A percentile compares a stretch with the other conserved stretches of the same genome.
Evolutionary conservation across 2,329 filamentous ascomycete species (phyloP).

Genomic region (Neophaeococcomyces mojaviensis): DNA sequence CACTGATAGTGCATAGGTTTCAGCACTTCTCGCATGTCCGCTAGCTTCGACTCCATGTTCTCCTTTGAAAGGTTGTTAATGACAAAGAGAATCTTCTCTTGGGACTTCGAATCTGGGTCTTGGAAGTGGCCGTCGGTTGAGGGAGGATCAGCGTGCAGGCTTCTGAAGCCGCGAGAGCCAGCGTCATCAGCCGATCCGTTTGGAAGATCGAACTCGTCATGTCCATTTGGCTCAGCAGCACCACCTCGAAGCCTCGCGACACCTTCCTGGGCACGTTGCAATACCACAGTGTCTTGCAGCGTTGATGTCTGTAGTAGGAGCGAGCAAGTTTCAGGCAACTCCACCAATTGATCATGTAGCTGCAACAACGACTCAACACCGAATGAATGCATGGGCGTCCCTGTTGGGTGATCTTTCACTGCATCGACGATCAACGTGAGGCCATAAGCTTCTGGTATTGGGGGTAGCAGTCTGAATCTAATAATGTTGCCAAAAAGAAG

Average conservation of each 20-base stretch:
- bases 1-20: conserved; percentile 81
- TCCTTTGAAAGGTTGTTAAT: conserved; percentile 92
- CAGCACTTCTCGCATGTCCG: conserved; percentile 70
- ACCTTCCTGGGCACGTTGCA: conserved; percentile 75
- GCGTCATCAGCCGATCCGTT: conserved; percentile 65
- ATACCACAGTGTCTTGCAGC: conserved; percentile 77
- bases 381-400: conserved; percentile 96
- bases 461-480: conserved; percentile 82
- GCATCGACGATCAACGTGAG: conserved; percentile 97
- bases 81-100: conserved; percentile 91
- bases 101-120: conserved; percentile 74
- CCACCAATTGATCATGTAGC: conserved; percentile 69
- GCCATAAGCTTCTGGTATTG: conserved; percentile 86
- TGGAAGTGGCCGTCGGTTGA: conserved; percentile 60
- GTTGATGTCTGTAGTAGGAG: conserved; percentile 74
- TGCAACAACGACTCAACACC: conserved; percentile 91
- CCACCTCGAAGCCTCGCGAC: conserved; percentile 35
- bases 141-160: conserved; percentile 68
- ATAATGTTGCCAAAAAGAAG: conserved; percentile 96
- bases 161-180: conserved; percentile 57
- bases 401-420: conserved; percentile 72
- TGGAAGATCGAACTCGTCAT: conserved; percentile 48
- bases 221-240: conserved; percentile 45
- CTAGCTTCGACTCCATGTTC: conserved; percentile 76
- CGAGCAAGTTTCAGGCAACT: conserved; percentile 94